Evolutionary conservation across 2,329 filamentous ascomycete species (phyloP).

Genomic region (Plenodomus tracheiphilus): DNA sequence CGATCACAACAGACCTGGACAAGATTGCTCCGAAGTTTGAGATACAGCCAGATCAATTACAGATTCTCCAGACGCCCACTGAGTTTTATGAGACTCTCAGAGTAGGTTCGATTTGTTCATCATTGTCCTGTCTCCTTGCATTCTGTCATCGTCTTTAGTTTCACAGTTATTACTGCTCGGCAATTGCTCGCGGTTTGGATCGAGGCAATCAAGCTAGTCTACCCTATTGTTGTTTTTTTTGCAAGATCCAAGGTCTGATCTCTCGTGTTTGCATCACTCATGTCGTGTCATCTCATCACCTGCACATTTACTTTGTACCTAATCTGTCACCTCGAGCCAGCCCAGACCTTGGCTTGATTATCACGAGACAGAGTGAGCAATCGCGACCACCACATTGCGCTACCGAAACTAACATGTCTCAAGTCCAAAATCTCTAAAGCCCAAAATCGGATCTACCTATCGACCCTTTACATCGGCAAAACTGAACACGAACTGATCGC

Average conservation of each 20-base stretch:
- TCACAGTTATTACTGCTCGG: too few relatives aligned
- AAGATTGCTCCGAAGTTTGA: conserved; percentile 89
- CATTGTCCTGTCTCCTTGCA: too few relatives aligned
- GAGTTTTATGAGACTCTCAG: conserved; percentile 93
- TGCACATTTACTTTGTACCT: too few relatives aligned
- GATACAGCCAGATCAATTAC: conserved; percentile 77
- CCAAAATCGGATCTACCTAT: conserved; percentile 80
- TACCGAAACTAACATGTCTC: conserved; percentile 11
- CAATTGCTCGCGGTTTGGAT: too few relatives aligned
- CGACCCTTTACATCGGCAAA: conserved; percentile 96
- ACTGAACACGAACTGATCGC: conserved; percentile 86
- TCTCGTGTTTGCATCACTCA: too few relatives aligned
- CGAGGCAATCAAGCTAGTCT: too few relatives aligned
- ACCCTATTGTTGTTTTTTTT: too few relatives aligned
- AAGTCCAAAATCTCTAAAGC: conserved; percentile 76
- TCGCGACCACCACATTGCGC: not conserved
- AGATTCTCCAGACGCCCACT: conserved; percentile 76
- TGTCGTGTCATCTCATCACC: too few relatives aligned
- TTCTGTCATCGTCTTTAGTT: not conserved
- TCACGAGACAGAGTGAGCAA: not conserved
- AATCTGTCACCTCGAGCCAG: not conserved
- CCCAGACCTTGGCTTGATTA: not conserved
- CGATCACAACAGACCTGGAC: conserved; percentile 76
- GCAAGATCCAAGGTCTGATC: too few relatives aligned
- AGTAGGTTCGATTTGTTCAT: conserved; percentile 56